These are phyloP conservation scores for Sugiyamaella pinicola DNA, from an alignment of 1,139 yeast genomes.

Conservation along the genomic window DNA sequence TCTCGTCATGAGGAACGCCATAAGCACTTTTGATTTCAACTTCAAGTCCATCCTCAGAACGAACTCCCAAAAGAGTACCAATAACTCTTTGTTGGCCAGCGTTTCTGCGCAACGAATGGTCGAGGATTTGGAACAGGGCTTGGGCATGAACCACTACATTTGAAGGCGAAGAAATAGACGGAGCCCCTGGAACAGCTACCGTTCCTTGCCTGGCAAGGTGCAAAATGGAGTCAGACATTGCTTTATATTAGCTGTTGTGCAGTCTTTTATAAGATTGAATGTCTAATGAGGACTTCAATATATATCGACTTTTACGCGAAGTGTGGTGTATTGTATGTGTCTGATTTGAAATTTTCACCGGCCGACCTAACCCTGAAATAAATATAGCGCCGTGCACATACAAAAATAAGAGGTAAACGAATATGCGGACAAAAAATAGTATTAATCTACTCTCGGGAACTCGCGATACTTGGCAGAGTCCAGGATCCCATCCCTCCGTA, in stretches of 20 bases:
- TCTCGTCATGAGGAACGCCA: conserved; percentile 81
- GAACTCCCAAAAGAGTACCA: conserved; percentile 78
- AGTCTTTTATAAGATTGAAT: not conserved
- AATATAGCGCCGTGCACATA: conserved; percentile 11
- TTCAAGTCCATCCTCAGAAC: conserved; percentile 85
- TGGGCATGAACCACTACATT: conserved; percentile 52
- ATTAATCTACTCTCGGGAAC: too few relatives aligned
- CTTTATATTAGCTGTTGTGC: too few relatives aligned
- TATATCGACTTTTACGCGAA: not conserved
- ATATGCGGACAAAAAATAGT: too few relatives aligned
- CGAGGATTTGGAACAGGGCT: conserved; percentile 72
- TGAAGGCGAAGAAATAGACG: conserved; percentile 36
- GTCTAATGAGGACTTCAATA: not conserved
- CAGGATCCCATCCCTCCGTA: too few relatives aligned
- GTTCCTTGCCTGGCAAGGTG: conserved; percentile 38
- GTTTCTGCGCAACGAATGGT: conserved; percentile 54
- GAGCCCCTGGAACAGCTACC: conserved; percentile 33
- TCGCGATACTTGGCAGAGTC: too few relatives aligned
- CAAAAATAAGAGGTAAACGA: too few relatives aligned
- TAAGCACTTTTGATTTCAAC: conserved; percentile 76
- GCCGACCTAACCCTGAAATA: conserved; percentile 11
- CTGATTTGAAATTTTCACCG: conserved; percentile 16
- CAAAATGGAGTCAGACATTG: conserved; percentile 36
- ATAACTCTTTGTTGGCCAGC: conserved; percentile 62
- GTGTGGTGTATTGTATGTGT: not conserved